phyloP scores from a whole-genome alignment of 805 yeast species.

The Zygosaccharomyces rouxii region DNA sequence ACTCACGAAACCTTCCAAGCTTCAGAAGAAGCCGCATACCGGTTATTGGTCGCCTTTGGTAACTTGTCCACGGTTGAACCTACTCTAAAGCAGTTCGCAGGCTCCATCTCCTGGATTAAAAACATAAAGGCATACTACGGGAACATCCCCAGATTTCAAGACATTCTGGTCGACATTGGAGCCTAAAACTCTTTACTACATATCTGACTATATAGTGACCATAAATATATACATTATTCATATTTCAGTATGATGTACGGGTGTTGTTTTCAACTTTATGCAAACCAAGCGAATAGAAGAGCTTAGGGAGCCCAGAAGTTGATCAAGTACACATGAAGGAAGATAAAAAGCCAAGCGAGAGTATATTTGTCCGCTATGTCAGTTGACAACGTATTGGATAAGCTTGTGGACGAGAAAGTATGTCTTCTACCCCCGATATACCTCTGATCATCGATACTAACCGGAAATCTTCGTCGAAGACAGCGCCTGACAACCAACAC shows the following conservation, averaged over 20 bases:
- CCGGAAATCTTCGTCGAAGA: conserved; percentile 3
- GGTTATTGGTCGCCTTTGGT: conserved; percentile 60
- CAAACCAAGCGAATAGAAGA: not conserved
- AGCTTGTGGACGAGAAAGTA: conserved; percentile 21
- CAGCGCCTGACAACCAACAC: conserved; percentile 12
- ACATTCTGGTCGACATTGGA: conserved; percentile 18
- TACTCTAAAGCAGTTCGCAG: conserved; percentile 29
- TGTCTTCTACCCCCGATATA: conserved; percentile 2
- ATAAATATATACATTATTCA: not conserved
- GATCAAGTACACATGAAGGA: not conserved
- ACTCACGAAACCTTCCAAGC: conserved; percentile 30
- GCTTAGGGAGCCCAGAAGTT: not conserved
- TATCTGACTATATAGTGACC: not conserved
- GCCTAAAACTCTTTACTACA: not conserved
- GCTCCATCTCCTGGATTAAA: conserved; percentile 32
- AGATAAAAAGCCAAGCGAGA: not conserved
- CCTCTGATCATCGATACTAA: conserved; percentile 7
- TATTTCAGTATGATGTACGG: not conserved
- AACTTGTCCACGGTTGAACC: conserved; percentile 43
- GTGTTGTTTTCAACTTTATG: not conserved
- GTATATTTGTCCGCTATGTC: conserved; percentile 13
- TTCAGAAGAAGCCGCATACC: conserved; percentile 64
- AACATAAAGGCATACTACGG: conserved; percentile 21
- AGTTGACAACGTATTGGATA: conserved; percentile 16
- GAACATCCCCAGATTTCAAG: conserved; percentile 23